Percentiles rank a stretch among this genome's conserved stretches.
These are phyloP conservation scores for Cyclospora cayetanensis DNA, from an alignment of 169 alveolate species.

Conservation along the genomic window DNA sequence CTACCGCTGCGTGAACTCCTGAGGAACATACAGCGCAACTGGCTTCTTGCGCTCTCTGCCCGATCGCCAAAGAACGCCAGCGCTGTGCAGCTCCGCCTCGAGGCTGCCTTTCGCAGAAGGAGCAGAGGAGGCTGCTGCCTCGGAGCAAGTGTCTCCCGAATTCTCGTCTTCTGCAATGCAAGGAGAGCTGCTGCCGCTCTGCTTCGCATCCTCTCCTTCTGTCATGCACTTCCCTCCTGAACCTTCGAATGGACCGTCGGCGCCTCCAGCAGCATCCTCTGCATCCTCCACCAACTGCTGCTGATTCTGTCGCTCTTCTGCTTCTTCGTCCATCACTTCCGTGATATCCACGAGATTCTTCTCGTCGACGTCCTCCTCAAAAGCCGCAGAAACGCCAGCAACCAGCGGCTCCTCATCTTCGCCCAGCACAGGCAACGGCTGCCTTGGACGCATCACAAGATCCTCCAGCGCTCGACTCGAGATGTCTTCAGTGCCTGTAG, in stretches of 20 bases:
- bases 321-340: conserved; percentile 81
- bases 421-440: conserved; percentile 63
- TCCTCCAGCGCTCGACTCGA: conserved; percentile 52
- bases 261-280: conserved; percentile 9
- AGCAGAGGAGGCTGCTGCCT: not conserved
- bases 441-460: conserved; percentile 53
- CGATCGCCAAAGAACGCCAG: conserved; percentile 71
- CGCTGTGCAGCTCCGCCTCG: conserved; percentile 69
- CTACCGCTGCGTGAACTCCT: conserved; percentile 71
- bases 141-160: not conserved
- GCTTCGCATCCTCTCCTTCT: conserved; percentile 1
- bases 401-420: conserved; percentile 62
- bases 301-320: conserved; percentile 57
- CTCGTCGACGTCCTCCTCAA: conserved; percentile 75
- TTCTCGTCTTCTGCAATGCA: conserved; percentile 7
- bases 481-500: conserved; percentile 61
- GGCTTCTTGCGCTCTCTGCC: conserved; percentile 72
- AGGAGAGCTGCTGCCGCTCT: conserved; percentile 27
- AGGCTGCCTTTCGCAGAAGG: conserved; percentile 48
- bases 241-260: conserved; percentile 1
- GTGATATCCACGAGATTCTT: conserved; percentile 76
- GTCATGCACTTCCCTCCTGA: not conserved
- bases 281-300: conserved; percentile 54
- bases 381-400: conserved; percentile 28
- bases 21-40: conserved; percentile 69